Percentiles rank a stretch among this genome's conserved stretches.
These are phyloP conservation scores for Dendrothele bispora DNA, from an alignment of 768 basidiomycete genomes.

Conservation along the genomic window DNA sequence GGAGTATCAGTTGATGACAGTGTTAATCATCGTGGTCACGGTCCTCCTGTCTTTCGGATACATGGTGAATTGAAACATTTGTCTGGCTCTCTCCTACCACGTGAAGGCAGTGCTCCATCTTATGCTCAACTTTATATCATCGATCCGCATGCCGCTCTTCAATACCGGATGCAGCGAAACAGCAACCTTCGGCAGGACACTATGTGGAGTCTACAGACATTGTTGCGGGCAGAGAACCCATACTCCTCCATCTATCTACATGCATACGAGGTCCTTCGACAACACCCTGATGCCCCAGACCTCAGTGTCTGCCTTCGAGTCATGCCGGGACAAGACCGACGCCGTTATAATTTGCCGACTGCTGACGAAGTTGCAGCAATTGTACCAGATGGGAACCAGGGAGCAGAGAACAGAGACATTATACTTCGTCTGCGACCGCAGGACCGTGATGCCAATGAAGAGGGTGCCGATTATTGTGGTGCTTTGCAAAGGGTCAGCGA, in stretches of 20 bases:
- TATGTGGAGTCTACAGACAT: slow-evolving; percentile 23
- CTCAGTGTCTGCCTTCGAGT: slow-evolving; percentile 17
- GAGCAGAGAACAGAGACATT: slow-evolving; percentile 21
- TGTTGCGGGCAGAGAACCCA: slow-evolving; percentile 17
- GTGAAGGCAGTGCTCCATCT: slow-evolving; percentile 9
- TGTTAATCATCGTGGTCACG: slow-evolving; percentile 14
- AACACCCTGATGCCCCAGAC: slow-evolving; percentile 17
- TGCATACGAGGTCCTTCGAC: slow-evolving; percentile 30
- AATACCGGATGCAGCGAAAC: slow-evolving; percentile 25
- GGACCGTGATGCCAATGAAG: background rate
- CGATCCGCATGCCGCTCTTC: slow-evolving; percentile 34
- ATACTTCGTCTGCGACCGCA: slow-evolving; percentile 15
- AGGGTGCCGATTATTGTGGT: slow-evolving; percentile 12
- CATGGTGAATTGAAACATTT: slow-evolving; percentile 29
- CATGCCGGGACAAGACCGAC: slow-evolving; percentile 18
- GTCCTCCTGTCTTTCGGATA: slow-evolving; percentile 22
- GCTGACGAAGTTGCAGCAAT: slow-evolving; percentile 38
- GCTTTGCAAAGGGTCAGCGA: slow-evolving; percentile 30
- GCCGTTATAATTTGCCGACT: slow-evolving; percentile 36
- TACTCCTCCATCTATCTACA: slow-evolving; percentile 30
- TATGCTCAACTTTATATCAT: slow-evolving; percentile 36
- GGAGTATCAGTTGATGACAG: slow-evolving; percentile 22
- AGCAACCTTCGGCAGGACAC: slow-evolving; percentile 14
- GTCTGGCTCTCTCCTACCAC: slow-evolving; percentile 23
- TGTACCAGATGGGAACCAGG: slow-evolving; percentile 26